Percentiles rank a stretch among this genome's conserved stretches.
Conservation (phyloP, 345 rosid species). For the Citrus medica region DNA sequence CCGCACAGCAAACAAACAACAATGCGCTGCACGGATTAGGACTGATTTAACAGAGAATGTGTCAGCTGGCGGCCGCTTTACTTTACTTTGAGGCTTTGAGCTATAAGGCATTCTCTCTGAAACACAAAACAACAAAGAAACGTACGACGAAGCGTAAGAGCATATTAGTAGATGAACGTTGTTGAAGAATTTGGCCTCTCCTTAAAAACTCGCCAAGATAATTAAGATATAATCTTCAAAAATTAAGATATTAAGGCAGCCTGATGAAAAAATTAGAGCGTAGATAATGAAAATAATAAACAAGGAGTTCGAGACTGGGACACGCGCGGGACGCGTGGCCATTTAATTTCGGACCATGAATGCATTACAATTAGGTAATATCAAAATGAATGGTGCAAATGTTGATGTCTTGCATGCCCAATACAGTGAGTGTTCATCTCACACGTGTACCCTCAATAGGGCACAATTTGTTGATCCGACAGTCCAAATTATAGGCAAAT, state of each 20-base stretch:
- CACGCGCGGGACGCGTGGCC: background rate
- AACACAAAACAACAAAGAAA: too few species aligned
- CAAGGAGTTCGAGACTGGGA: background rate
- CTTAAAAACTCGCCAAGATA: background rate
- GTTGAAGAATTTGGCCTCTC: background rate
- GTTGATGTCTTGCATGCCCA: background rate
- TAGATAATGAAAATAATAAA: background rate
- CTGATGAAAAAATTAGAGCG: too few species aligned
- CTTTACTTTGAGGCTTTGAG: too few species aligned
- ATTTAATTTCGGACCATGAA: constrained; percentile 18
- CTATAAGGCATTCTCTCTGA: too few species aligned
- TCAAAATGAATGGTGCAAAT: constrained; percentile 13
- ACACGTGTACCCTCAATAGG: constrained; percentile 3
- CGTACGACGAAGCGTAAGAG: too few species aligned
- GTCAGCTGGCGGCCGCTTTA: too few species aligned
- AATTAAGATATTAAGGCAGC: background rate
- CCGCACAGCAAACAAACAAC: too few species aligned
- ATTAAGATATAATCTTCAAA: too few species aligned
- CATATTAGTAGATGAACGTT: background rate
- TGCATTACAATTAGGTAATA: constrained; percentile 14
- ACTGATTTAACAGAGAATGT: too few species aligned
- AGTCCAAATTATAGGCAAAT: background rate
- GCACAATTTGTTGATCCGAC: background rate
- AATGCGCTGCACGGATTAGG: too few species aligned
- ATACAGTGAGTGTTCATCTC: background rate